These are phyloP conservation scores for Lanmaoa pseudosensibilis DNA, from an alignment of 768 basidiomycete species.

Conservation along the genomic window DNA sequence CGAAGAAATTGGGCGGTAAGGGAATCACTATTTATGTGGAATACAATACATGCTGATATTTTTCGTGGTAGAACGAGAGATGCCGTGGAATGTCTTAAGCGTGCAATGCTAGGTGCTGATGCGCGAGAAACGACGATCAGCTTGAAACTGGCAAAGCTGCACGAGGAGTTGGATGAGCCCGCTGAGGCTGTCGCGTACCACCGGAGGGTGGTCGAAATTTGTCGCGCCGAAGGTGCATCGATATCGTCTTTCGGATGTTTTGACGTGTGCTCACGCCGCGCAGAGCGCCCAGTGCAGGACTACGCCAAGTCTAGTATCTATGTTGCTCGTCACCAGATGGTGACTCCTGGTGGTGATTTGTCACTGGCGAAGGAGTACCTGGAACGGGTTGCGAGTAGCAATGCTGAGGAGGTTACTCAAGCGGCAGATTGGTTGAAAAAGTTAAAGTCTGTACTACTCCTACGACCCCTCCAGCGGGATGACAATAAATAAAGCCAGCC, in stretches of 20 bases:
- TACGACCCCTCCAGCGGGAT: slow-evolving; percentile 14
- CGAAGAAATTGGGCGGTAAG: slow-evolving; percentile 83
- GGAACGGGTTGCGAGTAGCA: slow-evolving; percentile 71
- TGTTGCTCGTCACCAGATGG: slow-evolving; percentile 78
- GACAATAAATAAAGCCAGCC: slow-evolving; percentile 25
- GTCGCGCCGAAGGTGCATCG: slow-evolving; percentile 43
- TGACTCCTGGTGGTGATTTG: slow-evolving; percentile 62
- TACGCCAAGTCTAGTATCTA: slow-evolving; percentile 83
- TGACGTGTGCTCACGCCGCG: slow-evolving; percentile 17
- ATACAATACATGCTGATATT: slow-evolving; percentile 2
- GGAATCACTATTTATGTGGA: neutral
- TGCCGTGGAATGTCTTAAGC: slow-evolving; percentile 88
- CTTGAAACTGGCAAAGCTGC: slow-evolving; percentile 71
- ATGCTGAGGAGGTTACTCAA: slow-evolving; percentile 75
- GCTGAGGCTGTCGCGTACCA: slow-evolving; percentile 77
- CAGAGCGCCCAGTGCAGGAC: slow-evolving; percentile 68
- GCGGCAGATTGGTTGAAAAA: slow-evolving; percentile 72
- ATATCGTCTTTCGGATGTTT: slow-evolving; percentile 6
- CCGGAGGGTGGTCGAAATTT: slow-evolving; percentile 75
- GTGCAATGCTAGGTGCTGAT: slow-evolving; percentile 82
- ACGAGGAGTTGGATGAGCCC: slow-evolving; percentile 64
- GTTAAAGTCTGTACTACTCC: slow-evolving; percentile 40
- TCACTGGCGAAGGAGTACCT: slow-evolving; percentile 70
- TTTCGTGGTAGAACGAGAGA: slow-evolving; percentile 63
- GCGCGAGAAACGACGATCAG: slow-evolving; percentile 72